Evolutionary conservation across 2,329 filamentous ascomycete genomes (phyloP).

Genomic region (Lanzia echinophila): DNA sequence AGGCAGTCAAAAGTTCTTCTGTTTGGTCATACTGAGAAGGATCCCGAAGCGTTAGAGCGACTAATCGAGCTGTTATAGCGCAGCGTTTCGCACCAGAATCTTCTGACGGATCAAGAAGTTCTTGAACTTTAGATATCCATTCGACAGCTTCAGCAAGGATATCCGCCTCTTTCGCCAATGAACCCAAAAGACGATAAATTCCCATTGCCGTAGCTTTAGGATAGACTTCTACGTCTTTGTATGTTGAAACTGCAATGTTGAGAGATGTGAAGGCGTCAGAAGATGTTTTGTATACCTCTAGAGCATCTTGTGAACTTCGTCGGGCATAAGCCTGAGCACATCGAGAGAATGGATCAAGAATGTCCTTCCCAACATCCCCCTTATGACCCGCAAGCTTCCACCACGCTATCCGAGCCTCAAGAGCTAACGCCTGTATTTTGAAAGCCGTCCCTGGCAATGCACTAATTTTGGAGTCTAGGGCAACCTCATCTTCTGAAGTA

Average conservation of each 20-base stretch:
- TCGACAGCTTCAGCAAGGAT: slow-evolving; percentile 44
- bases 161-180: slow-evolving; percentile 41
- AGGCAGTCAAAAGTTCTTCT: slow-evolving; percentile 39
- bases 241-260: slow-evolving; percentile 16
- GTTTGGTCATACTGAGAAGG: slow-evolving; percentile 33
- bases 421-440: slow-evolving; percentile 56
- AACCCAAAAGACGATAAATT: slow-evolving; percentile 44
- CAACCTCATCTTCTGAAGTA: slow-evolving; percentile 51
- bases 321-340: slow-evolving; percentile 56
- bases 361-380: slow-evolving; percentile 54
- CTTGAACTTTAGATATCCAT: slow-evolving; percentile 45
- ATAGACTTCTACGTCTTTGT: slow-evolving; percentile 14
- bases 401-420: slow-evolving; percentile 55
- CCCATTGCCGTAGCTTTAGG: slow-evolving; percentile 16
- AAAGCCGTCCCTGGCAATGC: slow-evolving; percentile 52
- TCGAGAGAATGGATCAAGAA: slow-evolving; percentile 57
- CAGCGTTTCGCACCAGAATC: slow-evolving; percentile 33
- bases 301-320: slow-evolving; percentile 32
- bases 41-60: slow-evolving; percentile 47
- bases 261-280: slow-evolving; percentile 18
- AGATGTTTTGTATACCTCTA: slow-evolving; percentile 20
- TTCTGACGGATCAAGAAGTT: slow-evolving; percentile 14
- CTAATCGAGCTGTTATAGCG: slow-evolving; percentile 47
- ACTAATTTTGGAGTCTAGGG: slow-evolving; percentile 46
- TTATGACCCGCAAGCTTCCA: slow-evolving; percentile 57